Evolutionary conservation across 352 stramenopile species (phyloP).

Genomic region (Elongisporangium anandrum): DNA sequence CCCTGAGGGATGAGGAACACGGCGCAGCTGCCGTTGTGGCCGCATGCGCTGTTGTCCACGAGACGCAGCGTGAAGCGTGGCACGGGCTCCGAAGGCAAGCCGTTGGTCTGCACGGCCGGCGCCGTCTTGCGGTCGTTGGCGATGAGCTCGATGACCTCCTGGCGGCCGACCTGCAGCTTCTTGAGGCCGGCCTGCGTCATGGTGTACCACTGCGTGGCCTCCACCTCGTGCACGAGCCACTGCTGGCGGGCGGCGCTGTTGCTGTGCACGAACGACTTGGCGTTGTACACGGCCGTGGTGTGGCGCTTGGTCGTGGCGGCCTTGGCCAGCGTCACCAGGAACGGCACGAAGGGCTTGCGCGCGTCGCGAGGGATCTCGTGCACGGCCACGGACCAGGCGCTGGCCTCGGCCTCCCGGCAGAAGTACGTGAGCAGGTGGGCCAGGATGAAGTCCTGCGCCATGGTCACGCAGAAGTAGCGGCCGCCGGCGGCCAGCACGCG

Average conservation of each 20-base stretch:
- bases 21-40: slow-evolving; percentile 48
- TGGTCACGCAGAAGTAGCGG: slow-evolving; percentile 73
- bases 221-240: slow-evolving; percentile 52
- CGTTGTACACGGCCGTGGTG: slow-evolving; percentile 35
- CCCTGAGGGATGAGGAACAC: slow-evolving; percentile 81
- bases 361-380: slow-evolving; percentile 36
- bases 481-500: slow-evolving; percentile 53
- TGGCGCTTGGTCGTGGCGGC: slow-evolving; percentile 13
- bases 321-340: slow-evolving; percentile 44
- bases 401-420: slow-evolving; percentile 3
- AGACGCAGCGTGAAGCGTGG: slow-evolving; percentile 57
- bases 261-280: slow-evolving; percentile 31
- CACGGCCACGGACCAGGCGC: slow-evolving; percentile 26
- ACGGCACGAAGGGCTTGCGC: slow-evolving; percentile 48
- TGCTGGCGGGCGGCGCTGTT: slow-evolving; percentile 22
- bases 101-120: slow-evolving; percentile 5
- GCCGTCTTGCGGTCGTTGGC: slow-evolving; percentile 27
- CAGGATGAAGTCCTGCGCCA: slow-evolving; percentile 79
- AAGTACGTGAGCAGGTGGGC: slow-evolving; percentile 54
- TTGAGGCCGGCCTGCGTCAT: slow-evolving; percentile 48
- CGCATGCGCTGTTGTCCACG: slow-evolving; percentile 41
- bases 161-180: slow-evolving; percentile 42
- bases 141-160: slow-evolving; percentile 57
- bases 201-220: slow-evolving; percentile 55
- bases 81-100: slow-evolving; percentile 13